Evolutionary conservation across 2,329 filamentous ascomycete species (phyloP), one percentile per base, ranked within the genome.

Genomic region (Xylaria sp.): DNA sequence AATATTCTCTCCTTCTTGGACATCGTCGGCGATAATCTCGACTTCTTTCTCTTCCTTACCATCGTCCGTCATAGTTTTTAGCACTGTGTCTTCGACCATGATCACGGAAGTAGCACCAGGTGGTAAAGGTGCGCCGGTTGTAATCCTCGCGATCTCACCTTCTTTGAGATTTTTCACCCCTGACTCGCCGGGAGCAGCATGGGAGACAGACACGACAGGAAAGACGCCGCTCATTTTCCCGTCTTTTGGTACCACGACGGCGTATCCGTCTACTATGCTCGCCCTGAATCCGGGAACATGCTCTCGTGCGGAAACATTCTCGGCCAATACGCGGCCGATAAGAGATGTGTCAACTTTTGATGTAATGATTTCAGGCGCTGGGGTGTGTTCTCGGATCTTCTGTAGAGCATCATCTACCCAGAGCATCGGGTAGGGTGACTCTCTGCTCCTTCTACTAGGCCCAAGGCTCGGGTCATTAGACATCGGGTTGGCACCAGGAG

Each of bases 221-320:
- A 96, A 98, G 0, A 90, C 82, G 0, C 95, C 94, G 74, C 91
- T 93, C 57, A 93, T 87, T 57, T 86, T 88, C 0, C 86, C 88
- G 48, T 88, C 84, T 34, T 82, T 81, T 61, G 86, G 85, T 5
- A 89, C 90, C 45, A 94, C 89, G 0, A 97, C 88, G 2, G 96
- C 96, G 77, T 99, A 99, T 0, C 96, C 96, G 79, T 99, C 96
- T 0, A 99, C 96, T 48, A 98, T 98, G 77, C 95, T 98, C 19
- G 96, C 96, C 67, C 94, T 86, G 81, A 97, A 99, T 0, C 95
- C 96, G 0, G 96, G 96, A 0, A 99, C 96, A 7, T 91, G 89
- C 78, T 98, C 95, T 3, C 82, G 82, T 0, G 96, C 93, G 47
- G 84, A 87, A 27, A 99, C 90, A 72, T 97, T 92, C 77, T 94